Base-by-base conservation (phyloP, 2,329 filamentous ascomycete genomes). In the Didymella glomerata region DNA sequence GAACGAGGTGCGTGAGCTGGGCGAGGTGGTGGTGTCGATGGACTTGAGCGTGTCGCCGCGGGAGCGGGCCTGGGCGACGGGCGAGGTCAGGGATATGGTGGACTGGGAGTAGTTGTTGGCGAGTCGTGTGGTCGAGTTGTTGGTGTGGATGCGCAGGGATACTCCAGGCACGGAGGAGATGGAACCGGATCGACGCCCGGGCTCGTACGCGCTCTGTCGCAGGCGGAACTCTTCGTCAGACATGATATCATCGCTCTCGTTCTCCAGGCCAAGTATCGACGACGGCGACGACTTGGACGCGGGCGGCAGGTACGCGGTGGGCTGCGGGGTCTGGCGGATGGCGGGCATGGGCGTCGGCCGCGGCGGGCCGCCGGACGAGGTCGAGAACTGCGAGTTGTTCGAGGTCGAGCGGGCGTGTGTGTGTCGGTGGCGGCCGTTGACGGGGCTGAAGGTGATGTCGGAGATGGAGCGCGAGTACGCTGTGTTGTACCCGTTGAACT, bases 1-100 rank as follows among this genome's bases (percentile, higher is more conserved):
- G 53, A 87, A 78, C 28, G 84, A 86, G 32, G 83, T 83, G 44
- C 85, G 79, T 3, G 84, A 83, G 56, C 81, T 82, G 3, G 83
- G 83, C 1, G 83, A 83, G 2, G 80, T 75, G 11, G 73, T 66
- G 10, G 80, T 81, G 47, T 85, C 83, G 53, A 83, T 70, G 3
- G 80, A 79, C 51, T 78, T 81, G 52, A 81, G 78, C 24, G 81
- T 84, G 55, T 85, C 83, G 22, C 82, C 76, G 4, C 83, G 77
- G 24, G 84, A 79, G 25, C 82, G 78, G 18, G 72, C 62, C n/a
- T 67, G 69, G n/a, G 53, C 68, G 67, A 74, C 63, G 61, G 67
- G 81, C 76, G 61, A 82, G 66, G 66, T 80, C 48, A 83, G 78
- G 51, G 57, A 60, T 24, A 85, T 75, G 54, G 84, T 83, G 3